Base-by-base conservation (phyloP, 768 basidiomycete genomes). In the Suillus ampliporus region DNA sequence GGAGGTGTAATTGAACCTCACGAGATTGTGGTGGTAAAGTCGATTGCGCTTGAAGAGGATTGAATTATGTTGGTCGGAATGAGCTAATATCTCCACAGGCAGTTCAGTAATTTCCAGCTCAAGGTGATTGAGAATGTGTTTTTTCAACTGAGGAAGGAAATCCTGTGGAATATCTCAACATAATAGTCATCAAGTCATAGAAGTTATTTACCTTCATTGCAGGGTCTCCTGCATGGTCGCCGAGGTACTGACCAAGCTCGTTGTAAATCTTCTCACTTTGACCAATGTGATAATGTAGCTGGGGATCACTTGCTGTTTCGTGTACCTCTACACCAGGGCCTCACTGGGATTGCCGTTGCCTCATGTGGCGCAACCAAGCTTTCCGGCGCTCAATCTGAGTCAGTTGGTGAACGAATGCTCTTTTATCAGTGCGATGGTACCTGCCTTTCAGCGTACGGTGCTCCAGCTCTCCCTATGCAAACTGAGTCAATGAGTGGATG, bases 1-100 rank as follows among this genome's bases (percentile, higher is more conserved):
- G 2, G 69, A 71, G 13, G 74, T 76, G 51, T 75, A 74, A 50
- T 74, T 72, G 47, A 77, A 40, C 4, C 61, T 57, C 19, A 74
- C 43, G 1, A 65, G 61, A 38, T 71, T 66, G 61, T 74, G 73
- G 23, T 57, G 40, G 61, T 74, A 73, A 9, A 76, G 60, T 3
- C 54, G 9, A 53, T 75, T 63, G 26, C 59, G 28, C 28, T 61
- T 61, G 28, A 74, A 51, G 15, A 46, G 28, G 13, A 74, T 58
- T 15, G 15, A 40, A 10, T 34, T 7, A 8, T 8, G 10, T 35
- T n/a, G n/a, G n/a, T n/a, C n/a, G n/a, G n/a, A n/a, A n/a, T n/a
- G n/a, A n/a, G n/a, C n/a, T n/a, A n/a, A n/a, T n/a, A n/a, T n/a
- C n/a, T n/a, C n/a, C n/a, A n/a, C n/a, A n/a, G n/a, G n/a, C n/a